These are phyloP conservation scores for Aspergillus clavatus DNA, from an alignment of 2,329 filamentous ascomycete genomes.

Conservation along the genomic window DNA sequence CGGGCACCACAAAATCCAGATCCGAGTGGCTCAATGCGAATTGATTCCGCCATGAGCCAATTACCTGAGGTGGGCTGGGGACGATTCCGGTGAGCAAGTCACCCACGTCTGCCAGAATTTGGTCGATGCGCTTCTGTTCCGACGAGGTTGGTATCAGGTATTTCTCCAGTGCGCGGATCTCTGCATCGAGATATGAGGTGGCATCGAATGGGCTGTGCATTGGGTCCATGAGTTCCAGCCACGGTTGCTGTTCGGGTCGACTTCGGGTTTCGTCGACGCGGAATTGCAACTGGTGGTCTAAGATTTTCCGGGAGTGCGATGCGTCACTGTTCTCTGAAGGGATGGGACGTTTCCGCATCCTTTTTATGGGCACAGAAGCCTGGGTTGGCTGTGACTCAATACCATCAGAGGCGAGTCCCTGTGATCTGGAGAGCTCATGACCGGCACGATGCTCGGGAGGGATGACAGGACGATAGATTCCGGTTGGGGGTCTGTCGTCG, in stretches of 20 bases:
- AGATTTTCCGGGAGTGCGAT: neutral
- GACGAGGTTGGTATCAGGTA: slow-evolving; percentile 41
- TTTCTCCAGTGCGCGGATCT: slow-evolving; percentile 44
- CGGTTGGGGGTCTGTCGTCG: slow-evolving; percentile 9
- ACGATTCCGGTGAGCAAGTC: slow-evolving; percentile 23
- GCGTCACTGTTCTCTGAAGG: neutral
- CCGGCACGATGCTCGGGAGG: slow-evolving; percentile 8
- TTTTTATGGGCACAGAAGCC: neutral
- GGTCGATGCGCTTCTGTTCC: slow-evolving; percentile 36
- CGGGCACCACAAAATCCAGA: slow-evolving; percentile 47
- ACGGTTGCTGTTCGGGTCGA: slow-evolving; percentile 25
- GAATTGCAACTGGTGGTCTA: slow-evolving; percentile 5
- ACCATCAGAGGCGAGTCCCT: neutral
- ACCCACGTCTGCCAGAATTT: slow-evolving; percentile 26
- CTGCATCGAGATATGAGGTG: slow-evolving; percentile 34
- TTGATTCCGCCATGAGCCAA: slow-evolving; percentile 52
- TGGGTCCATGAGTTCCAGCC: slow-evolving; percentile 27
- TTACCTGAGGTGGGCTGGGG: slow-evolving; percentile 38
- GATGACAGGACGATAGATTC: slow-evolving; percentile 16
- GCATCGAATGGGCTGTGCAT: slow-evolving; percentile 15
- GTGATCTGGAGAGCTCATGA: neutral
- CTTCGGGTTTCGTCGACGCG: slow-evolving; percentile 8
- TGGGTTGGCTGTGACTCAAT: neutral
- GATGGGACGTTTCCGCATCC: neutral
- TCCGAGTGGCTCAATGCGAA: slow-evolving; percentile 51